Base-by-base conservation (phyloP, 768 basidiomycete genomes). In the Ramaria sp. region DNA sequence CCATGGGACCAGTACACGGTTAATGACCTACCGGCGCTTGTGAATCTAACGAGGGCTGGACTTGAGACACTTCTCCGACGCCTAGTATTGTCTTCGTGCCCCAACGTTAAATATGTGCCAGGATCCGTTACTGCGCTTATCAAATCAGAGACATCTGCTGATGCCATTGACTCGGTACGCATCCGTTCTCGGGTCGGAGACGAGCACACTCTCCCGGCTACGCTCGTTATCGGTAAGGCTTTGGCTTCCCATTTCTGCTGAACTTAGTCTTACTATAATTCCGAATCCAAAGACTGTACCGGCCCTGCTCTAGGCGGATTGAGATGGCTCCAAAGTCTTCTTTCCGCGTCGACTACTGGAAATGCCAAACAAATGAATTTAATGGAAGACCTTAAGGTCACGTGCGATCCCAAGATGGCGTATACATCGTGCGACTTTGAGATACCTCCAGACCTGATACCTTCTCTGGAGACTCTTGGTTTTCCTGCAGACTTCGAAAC, bases 361-460 rank as follows among this genome's bases (percentile, higher is more conserved):
- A 19, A 51, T 30, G 27, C 48, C 54, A 31, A 27, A 59, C 47
- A 39, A 43, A 0, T 51, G 59, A 10, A 60, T 20, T 43, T 62
- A 13, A 55, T 65, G 3, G 56, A 64, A 15, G 41, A 59, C 15
- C 51, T 67, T 1, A 61, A 61, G 19, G 54, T 61, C 19, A 54
- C 61, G 1, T 67, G 67, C 56, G 59, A 69, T 58, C 67, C 65
- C 33, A 63, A 66, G 47, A 58, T 66, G 58, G 60, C 58, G 1
- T 67, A 67, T 42, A 53, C 60, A 5, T 59, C 64, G 10, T 60
- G 61, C 31, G 60, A 53, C 22, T 68, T 61, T 52, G 54, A 38
- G 7, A n/a, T 63, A 31, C 30, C 53, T 15, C 58, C 47, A 2
- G 54, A 50, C 4, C 52, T 62, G 9, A 12, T 51, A 9, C 38